Evolutionary conservation across 768 basidiomycete species (phyloP).

Genomic region (Hypholoma sublateritium): DNA sequence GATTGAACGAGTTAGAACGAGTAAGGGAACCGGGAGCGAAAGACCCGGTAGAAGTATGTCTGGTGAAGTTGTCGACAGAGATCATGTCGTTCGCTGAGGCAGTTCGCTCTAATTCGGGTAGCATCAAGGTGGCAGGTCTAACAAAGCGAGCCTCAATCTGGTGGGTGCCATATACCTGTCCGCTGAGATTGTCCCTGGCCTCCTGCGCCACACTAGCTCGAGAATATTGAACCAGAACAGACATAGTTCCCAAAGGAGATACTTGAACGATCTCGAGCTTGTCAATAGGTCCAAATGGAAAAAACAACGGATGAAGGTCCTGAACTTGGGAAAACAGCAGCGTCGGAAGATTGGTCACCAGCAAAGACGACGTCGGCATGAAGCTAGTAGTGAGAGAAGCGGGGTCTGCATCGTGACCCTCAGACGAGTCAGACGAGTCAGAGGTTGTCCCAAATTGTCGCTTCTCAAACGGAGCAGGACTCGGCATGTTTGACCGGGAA

Average conservation of each 20-base stretch:
- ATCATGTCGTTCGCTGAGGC: background rate
- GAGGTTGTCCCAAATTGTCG: constrained; percentile 25
- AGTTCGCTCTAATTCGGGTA: background rate
- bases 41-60: background rate
- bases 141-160: constrained; percentile 36
- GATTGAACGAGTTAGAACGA: background rate
- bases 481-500: constrained; percentile 35
- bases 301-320: constrained; percentile 73
- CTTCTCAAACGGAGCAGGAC: constrained; percentile 20
- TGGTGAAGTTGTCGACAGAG: constrained; percentile 4
- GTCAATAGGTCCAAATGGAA: constrained; percentile 69
- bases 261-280: constrained; percentile 53
- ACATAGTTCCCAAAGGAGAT: constrained; percentile 40
- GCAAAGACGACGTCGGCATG: constrained; percentile 48
- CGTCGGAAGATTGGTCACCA: constrained; percentile 66
- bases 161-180: constrained; percentile 59
- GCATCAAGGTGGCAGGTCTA: constrained; percentile 11
- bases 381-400: constrained; percentile 31
- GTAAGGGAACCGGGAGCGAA: background rate
- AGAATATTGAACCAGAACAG: constrained; percentile 66
- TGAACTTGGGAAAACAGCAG: constrained; percentile 64
- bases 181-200: constrained; percentile 60
- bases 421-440: constrained; percentile 34
- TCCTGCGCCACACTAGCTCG: constrained; percentile 56
- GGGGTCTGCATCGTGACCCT: constrained; percentile 28